These are phyloP conservation scores for Termitomyces sp. DNA, from an alignment of 768 basidiomycete genomes.

Conservation along the genomic window DNA sequence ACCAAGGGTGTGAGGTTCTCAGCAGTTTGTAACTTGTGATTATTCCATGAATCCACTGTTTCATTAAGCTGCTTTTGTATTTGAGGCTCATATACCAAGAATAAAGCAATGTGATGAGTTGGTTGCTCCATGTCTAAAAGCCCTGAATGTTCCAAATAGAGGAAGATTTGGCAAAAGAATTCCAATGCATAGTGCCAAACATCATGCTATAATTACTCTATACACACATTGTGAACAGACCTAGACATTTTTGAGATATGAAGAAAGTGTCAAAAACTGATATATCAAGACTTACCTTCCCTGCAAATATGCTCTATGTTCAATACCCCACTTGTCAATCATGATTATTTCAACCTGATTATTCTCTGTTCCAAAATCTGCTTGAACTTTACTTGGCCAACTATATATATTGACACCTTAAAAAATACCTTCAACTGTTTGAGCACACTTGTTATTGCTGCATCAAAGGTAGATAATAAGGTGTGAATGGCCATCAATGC, in stretches of 20 bases:
- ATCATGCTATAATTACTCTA: conserved; percentile 23
- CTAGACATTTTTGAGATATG: too few species aligned
- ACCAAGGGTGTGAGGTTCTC: conserved; percentile 16
- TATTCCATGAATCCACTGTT: conserved; percentile 21
- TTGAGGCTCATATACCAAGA: conserved; percentile 23
- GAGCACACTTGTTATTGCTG: conserved; percentile 24
- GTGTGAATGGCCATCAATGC: conserved; percentile 32
- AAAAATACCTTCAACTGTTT: not conserved
- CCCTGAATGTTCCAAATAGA: conserved; percentile 19
- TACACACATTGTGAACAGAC: conserved; percentile 25
- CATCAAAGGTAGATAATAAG: conserved; percentile 17
- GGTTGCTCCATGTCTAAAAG: conserved; percentile 20
- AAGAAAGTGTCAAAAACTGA: too few species aligned
- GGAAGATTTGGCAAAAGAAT: conserved; percentile 25
- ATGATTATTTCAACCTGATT: conserved; percentile 14
- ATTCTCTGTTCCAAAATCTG: conserved; percentile 25
- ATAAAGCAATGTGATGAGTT: conserved; percentile 19
- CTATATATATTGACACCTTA: conserved; percentile 20
- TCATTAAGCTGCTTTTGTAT: conserved; percentile 24
- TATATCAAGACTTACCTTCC: too few species aligned
- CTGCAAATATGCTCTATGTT: not conserved
- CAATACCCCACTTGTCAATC: not conserved
- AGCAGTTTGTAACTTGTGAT: conserved; percentile 21
- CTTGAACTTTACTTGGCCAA: conserved; percentile 26
- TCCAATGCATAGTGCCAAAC: conserved; percentile 26